A percentile compares a stretch with the other conserved stretches of the same genome.
Conservation (phyloP, 2,329 filamentous ascomycete species). For the Calycina marina region DNA sequence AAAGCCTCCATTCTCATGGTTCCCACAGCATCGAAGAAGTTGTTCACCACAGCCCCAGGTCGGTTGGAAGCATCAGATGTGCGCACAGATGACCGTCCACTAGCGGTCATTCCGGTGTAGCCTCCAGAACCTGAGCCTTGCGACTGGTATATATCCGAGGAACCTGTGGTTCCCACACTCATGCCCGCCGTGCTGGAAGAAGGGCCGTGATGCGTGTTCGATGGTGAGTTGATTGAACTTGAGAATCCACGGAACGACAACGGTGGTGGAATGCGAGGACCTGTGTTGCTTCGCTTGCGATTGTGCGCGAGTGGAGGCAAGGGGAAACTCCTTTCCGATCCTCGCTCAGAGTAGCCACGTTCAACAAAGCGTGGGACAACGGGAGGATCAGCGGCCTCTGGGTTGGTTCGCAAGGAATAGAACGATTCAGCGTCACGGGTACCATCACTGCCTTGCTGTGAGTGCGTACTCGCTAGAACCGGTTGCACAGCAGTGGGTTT, state of each 20-base stretch:
- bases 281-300: conserved; percentile 82
- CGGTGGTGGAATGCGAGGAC: conserved; percentile 55
- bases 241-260: conserved; percentile 67
- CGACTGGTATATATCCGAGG: conserved; percentile 47
- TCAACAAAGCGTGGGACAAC: conserved; percentile 56
- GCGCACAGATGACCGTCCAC: conserved; percentile 23
- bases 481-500: conserved; percentile 26
- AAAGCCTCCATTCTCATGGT: conserved; percentile 97
- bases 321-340: conserved; percentile 11
- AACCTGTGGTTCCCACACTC: conserved; percentile 41
- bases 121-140: conserved; percentile 29
- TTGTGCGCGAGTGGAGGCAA: conserved; percentile 38
- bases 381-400: conserved; percentile 49
- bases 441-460: conserved; percentile 11
- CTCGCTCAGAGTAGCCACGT: conserved; percentile 25
- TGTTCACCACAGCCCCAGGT: conserved; percentile 20
- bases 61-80: conserved; percentile 20
- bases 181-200: conserved; percentile 43
- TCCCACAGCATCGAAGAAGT: conserved; percentile 75
- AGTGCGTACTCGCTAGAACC: conserved; percentile 25
- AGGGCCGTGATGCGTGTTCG: conserved; percentile 14
- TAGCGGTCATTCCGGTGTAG: conserved; percentile 29
- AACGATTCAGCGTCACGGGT: conserved; percentile 15
- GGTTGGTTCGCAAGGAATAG: conserved; percentile 10
- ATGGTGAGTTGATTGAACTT: conserved; percentile 7